Percentiles rank a stretch among this genome's conserved stretches.
Evolutionary conservation across 345 rosid genomes (phyloP).

Genomic region (Balakata baccata): DNA sequence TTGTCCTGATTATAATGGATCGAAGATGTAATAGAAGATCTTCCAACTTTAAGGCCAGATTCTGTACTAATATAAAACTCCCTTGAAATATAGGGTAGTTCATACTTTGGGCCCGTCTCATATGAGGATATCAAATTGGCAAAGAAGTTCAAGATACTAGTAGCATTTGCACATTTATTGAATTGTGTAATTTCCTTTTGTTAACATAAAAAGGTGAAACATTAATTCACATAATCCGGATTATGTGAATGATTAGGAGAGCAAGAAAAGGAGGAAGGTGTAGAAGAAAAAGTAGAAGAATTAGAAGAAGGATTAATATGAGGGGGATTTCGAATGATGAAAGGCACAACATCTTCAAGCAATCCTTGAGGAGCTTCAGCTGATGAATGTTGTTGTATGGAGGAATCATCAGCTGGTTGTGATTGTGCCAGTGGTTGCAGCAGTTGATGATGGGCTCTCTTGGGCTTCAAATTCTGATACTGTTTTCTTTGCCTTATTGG

Average conservation of each 20-base stretch:
- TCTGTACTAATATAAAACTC: neutral
- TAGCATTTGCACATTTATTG: neutral
- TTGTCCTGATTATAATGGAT: no score
- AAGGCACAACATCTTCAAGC: constrained; percentile 78
- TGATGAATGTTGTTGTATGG: neutral
- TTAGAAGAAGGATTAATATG: constrained; percentile 16
- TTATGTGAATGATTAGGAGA: constrained; percentile 29
- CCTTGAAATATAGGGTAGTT: neutral
- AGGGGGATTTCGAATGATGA: constrained; percentile 44
- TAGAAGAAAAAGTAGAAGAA: constrained; percentile 40
- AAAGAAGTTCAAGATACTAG: neutral
- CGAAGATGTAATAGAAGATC: neutral
- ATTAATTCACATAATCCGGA: no score
- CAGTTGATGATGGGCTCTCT: neutral
- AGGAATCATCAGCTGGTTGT: neutral
- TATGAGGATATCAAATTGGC: neutral
- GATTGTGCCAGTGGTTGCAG: neutral
- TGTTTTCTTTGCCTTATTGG: constrained; percentile 43
- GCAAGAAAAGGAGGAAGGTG: constrained; percentile 47
- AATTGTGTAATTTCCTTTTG: neutral
- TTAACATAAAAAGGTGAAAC: neutral
- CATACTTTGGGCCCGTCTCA: neutral
- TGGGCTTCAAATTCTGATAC: constrained; percentile 12
- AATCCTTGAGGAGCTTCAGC: constrained; percentile 41
- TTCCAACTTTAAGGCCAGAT: neutral